Conservation (phyloP, 75 land plant genomes). For the Selaginella tamariscina region DNA sequence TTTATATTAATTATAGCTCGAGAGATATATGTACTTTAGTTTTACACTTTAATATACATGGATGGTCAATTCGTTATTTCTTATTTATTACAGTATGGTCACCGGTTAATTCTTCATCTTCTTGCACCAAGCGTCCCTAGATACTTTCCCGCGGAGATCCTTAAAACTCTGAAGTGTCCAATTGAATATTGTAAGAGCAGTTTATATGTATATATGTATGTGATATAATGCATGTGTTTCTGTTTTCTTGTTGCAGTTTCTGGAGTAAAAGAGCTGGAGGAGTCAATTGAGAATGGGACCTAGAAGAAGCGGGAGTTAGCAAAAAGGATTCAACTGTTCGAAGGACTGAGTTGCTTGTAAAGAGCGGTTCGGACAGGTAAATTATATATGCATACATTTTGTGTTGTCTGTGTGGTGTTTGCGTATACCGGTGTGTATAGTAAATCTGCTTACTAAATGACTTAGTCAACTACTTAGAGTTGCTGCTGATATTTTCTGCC, state of each 20-base stretch:
- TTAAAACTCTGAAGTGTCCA: conserved; percentile 29
- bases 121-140: conserved; percentile 61
- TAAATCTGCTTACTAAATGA: too few relatives aligned
- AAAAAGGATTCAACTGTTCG: conserved; percentile 74
- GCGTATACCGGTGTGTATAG: too few relatives aligned
- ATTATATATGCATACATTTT: not conserved
- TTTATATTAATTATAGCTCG: not conserved
- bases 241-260: too few relatives aligned
- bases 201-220: not conserved
- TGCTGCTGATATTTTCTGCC: not conserved
- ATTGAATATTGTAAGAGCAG: not conserved
- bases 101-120: conserved; percentile 59
- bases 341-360: conserved; percentile 53
- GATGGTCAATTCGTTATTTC: not conserved
- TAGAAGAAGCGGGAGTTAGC: conserved; percentile 32
- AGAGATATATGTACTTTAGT: not conserved
- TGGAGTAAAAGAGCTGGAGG: too few relatives aligned
- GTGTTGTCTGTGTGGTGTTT: conserved; percentile 8
- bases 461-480: not conserved
- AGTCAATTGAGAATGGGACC: not conserved
- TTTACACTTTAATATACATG: not conserved
- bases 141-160: conserved; percentile 59
- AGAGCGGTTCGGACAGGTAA: conserved; percentile 91
- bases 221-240: too few relatives aligned
- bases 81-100: conserved; percentile 57